Evolutionary conservation across 2,329 filamentous ascomycete species (phyloP).

Genomic region (Colletotrichum lindemuthianum): DNA sequence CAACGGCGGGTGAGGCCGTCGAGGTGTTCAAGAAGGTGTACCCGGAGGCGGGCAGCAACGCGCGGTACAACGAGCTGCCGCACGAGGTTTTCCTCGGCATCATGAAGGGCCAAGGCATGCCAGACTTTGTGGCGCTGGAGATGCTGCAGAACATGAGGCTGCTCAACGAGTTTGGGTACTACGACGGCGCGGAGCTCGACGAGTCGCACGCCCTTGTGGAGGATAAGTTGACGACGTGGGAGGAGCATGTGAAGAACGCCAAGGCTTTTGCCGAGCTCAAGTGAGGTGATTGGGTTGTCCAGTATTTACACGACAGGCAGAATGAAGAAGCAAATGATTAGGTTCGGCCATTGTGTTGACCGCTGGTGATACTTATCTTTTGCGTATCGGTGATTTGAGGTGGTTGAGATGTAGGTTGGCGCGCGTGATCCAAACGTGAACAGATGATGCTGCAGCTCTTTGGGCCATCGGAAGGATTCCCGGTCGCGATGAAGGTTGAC

Average conservation of each 20-base stretch:
- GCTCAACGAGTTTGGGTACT: conserved; percentile 54
- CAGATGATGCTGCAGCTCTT: too few relatives aligned
- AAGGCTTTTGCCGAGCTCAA: conserved; percentile 49
- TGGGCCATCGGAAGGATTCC: too few relatives aligned
- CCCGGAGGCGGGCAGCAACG: conserved; percentile 47
- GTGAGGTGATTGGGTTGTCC: conserved; percentile 35
- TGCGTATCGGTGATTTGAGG: too few relatives aligned
- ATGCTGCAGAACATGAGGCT: conserved; percentile 55
- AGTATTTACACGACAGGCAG: not conserved
- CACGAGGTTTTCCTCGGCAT: conserved; percentile 49
- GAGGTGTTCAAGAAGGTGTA: conserved; percentile 44
- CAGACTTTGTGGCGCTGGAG: conserved; percentile 46
- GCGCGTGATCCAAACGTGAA: too few relatives aligned
- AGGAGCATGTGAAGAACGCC: conserved; percentile 47
- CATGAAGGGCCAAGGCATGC: conserved; percentile 39
- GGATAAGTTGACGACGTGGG: conserved; percentile 51
- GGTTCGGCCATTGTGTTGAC: not conserved
- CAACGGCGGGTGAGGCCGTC: conserved; percentile 45
- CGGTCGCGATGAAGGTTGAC: too few relatives aligned
- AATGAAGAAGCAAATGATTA: conserved; percentile 14
- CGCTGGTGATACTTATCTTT: too few relatives aligned
- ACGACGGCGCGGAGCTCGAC: conserved; percentile 45
- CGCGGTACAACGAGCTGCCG: conserved; percentile 43
- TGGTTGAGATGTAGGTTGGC: too few relatives aligned
- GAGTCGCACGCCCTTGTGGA: conserved; percentile 46